Evolutionary conservation across 202 grass and related monocot genomes (phyloP).

Genomic region (Panicum hallii): DNA sequence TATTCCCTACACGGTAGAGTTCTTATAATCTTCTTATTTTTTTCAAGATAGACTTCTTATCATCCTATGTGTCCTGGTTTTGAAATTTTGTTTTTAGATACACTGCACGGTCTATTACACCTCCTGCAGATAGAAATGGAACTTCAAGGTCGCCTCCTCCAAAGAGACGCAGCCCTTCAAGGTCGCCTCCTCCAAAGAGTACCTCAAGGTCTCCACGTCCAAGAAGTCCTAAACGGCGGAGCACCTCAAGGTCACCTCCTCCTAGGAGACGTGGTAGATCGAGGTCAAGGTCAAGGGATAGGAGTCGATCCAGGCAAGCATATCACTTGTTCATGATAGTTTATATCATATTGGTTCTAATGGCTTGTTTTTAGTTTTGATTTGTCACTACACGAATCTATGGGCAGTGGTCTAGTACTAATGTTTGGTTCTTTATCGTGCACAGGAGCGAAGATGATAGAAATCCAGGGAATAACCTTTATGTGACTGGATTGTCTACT

Average conservation of each 20-base stretch:
- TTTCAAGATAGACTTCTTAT: not conserved
- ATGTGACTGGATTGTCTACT: slow-evolving; percentile 94
- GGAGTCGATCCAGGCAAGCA: slow-evolving; percentile 83
- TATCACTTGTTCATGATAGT: slow-evolving; percentile 28
- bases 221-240: slow-evolving; percentile 50
- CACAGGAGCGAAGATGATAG: slow-evolving; percentile 64
- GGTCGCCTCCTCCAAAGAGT: slow-evolving; percentile 60
- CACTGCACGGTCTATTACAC: slow-evolving; percentile 91
- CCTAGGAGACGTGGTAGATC: slow-evolving; percentile 67
- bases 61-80: slow-evolving; percentile 20
- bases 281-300: slow-evolving; percentile 73
- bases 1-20: not conserved
- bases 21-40: not conserved
- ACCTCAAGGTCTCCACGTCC: slow-evolving; percentile 57
- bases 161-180: slow-evolving; percentile 56
- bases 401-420: slow-evolving; percentile 9
- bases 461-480: slow-evolving; percentile 98
- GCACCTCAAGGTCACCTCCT: slow-evolving; percentile 70
- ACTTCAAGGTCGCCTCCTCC: slow-evolving; percentile 59
- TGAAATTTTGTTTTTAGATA: slow-evolving; percentile 60
- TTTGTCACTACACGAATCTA: slow-evolving; percentile 4
- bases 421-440: slow-evolving; percentile 23
- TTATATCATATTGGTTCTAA: slow-evolving; percentile 7
- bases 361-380: slow-evolving; percentile 20
- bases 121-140: slow-evolving; percentile 61